A percentile compares a stretch with the other conserved stretches of the same genome.
phyloP scores from a whole-genome alignment of 2,329 filamentous ascomycete species.

The Bipolaris bicolor region DNA sequence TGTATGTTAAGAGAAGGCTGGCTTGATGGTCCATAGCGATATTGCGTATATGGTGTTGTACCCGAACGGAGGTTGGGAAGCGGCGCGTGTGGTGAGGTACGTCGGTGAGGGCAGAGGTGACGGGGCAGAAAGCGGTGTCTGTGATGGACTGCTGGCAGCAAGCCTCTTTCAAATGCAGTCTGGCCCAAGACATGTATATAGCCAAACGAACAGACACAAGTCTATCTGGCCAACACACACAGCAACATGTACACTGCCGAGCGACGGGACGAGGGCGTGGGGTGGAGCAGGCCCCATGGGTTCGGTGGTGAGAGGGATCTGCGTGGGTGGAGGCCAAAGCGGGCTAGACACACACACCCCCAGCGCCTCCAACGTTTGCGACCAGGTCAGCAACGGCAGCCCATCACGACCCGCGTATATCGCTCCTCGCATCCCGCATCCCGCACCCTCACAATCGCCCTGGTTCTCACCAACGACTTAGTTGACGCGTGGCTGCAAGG shows the following conservation, averaged over 20 bases:
- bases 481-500: conserved; percentile 49
- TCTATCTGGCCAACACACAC: background rate
- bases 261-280: background rate
- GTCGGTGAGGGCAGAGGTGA: background rate
- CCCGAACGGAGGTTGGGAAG: no score
- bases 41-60: background rate
- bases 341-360: conserved; percentile 15
- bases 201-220: background rate
- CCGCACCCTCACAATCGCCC: conserved; percentile 30
- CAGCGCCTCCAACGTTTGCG: conserved; percentile 12
- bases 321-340: conserved; percentile 5
- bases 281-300: background rate
- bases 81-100: no score
- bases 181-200: no score
- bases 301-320: conserved; percentile 10
- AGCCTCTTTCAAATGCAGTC: no score
- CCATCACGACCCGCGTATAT: conserved; percentile 21
- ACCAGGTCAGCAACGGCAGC: conserved; percentile 12
- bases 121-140: background rate
- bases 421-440: conserved; percentile 20
- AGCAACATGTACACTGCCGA: no score
- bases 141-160: background rate
- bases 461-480: conserved; percentile 35
- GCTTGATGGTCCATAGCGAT: background rate
- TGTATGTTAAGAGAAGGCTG: background rate